Evolutionary conservation across 768 basidiomycete genomes (phyloP), one percentile per base, ranked within the genome.

Genomic region (Suillus tomentosus): DNA sequence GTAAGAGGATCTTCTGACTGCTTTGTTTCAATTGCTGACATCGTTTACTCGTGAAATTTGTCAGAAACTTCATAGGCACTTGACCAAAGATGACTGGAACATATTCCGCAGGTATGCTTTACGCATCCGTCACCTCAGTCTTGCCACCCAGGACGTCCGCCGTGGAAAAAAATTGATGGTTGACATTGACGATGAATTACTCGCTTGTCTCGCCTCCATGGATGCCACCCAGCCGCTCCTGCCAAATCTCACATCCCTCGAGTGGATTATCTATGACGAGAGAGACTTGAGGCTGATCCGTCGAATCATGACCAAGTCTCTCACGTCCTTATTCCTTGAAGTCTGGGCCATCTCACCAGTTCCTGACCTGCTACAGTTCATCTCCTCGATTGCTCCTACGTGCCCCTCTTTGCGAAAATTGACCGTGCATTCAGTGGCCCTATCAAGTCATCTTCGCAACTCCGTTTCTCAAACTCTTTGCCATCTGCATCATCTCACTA

Each of bases 1-100:
- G 57, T 58, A 27, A 58, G 57, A 58, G 22, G 5, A 11, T 57
- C 15, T 31, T 57, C 9, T 40, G 10, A 11, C 27, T 40, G 10
- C 24, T 57, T 14, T 27, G 15, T 24, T 42, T 19, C 40, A 17
- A 58, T 58, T 27, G 17, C 40, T 58, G 11, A 58, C 39, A 27
- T 27, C 14, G 15, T 57, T 14, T 57, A 1, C 50, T 54, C 54
- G 58, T 51, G 43, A 10, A 42, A 45, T 31, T 31, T 57, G 8
- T n/a, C 39, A 74, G 73, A 37, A 19, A 19, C 68, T 74, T 43
- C 67, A 62, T 51, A 69, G 74, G 36, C 61, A 72, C 43, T 73
- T 74, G 71, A 67, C 67, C 13, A 51, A 71, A 9, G 67, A 45
- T 50, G 75, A 74, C 64, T 74, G 75, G 74, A 65, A 67, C 17